phyloP scores from a whole-genome alignment of 805 yeast species.

The Schwanniomyces sp. region DNA sequence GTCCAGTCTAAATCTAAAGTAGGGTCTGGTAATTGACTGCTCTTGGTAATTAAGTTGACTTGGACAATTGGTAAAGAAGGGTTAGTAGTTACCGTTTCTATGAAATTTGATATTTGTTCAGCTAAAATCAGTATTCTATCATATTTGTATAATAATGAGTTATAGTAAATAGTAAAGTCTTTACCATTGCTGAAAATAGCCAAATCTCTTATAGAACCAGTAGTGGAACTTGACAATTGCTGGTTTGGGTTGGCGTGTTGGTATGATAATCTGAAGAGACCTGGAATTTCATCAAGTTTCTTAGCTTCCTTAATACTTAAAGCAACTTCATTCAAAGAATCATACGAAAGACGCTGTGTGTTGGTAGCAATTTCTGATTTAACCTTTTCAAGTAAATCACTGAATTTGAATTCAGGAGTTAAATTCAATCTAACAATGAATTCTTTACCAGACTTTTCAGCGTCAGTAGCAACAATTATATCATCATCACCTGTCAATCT shows the following conservation, averaged over 20 bases:
- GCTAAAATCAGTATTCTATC: slow-evolving; percentile 68
- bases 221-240: slow-evolving; percentile 45
- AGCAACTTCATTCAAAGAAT: slow-evolving; percentile 55
- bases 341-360: slow-evolving; percentile 39
- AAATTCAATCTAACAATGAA: slow-evolving; percentile 65
- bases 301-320: slow-evolving; percentile 48
- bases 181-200: slow-evolving; percentile 46
- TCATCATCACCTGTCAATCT: slow-evolving; percentile 94
- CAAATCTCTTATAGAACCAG: slow-evolving; percentile 63
- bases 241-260: slow-evolving; percentile 43
- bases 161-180: slow-evolving; percentile 57
- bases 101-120: slow-evolving; percentile 68
- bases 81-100: slow-evolving; percentile 31
- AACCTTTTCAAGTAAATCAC: slow-evolving; percentile 49
- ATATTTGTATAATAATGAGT: slow-evolving; percentile 68
- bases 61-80: slow-evolving; percentile 52
- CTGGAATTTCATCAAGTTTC: slow-evolving; percentile 58
- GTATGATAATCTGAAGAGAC: slow-evolving; percentile 60
- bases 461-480: slow-evolving; percentile 76
- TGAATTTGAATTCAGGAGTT: slow-evolving; percentile 54
- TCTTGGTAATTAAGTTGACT: slow-evolving; percentile 65
- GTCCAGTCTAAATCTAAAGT: slow-evolving; percentile 85
- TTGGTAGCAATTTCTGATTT: slow-evolving; percentile 37
- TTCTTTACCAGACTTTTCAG: slow-evolving; percentile 29
- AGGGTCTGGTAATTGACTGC: slow-evolving; percentile 78